Evolutionary conservation across 1,139 yeast species (phyloP), one percentile per base, ranked within the genome.

Genomic region (Wickerhamomyces sp.): DNA sequence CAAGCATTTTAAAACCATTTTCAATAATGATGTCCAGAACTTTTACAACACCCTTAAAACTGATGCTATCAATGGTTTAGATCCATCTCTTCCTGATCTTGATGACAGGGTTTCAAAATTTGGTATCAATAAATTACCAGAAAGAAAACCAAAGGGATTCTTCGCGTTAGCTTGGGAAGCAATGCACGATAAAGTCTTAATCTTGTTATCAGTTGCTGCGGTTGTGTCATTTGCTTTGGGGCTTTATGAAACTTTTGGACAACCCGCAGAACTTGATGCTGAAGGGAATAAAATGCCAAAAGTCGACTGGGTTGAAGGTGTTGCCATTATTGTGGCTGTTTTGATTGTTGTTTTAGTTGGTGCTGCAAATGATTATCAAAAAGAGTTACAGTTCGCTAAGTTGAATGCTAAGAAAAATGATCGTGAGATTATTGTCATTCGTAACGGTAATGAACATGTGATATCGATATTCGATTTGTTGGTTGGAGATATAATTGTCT

Each of bases 231-330:
- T 94, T 43, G 94, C 95, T 0, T 71, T 94, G 46, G 99, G 99
- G 0, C 70, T 93, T 23, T 94, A 94, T 64, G 95, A 93, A 66
- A 84, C 96, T 2, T 84, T 90, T 67, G 96, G 95, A 37, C 87
- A 86, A 55, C 90, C 84, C 0, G 73, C 90, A 0, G 79, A 79
- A 58, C 76, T 77, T 58, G 97, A 91, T 62, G 82, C 78, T 11
- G 87, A 88, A 55, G 95, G 96, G 27, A 71, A 78, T 27, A 71
- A 78, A 18, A 62, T 82, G 45, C 96, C 96, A 15, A 79, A 80
- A 57, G 93, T 91, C 29, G 95, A 90, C 61, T 90, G 97, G 97
- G 96, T 94, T 41, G 99, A 93, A 70, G 99, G 99, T 55, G 96
- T 91, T 37, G 99, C 99, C 37, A 94, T 94, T 61, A 77, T 94